Evolutionary conservation across 352 stramenopile species (phyloP).

Genomic region (Phytopythium cucurbitacearum): DNA sequence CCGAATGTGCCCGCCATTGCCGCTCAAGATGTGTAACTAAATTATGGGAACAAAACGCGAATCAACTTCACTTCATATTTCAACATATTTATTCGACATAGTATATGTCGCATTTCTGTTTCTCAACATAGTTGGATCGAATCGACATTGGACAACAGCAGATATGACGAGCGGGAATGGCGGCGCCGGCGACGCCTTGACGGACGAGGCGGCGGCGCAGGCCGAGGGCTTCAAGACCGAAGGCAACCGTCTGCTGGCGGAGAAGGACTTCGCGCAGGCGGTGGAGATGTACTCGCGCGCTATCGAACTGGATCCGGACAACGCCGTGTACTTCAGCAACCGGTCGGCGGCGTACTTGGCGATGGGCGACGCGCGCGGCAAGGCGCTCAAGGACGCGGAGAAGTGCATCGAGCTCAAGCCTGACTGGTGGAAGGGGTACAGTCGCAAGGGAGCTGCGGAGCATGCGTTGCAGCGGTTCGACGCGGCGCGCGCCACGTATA

Average conservation of each 20-base stretch:
- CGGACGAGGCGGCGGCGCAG: constrained; percentile 53
- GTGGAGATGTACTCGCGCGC: constrained; percentile 83
- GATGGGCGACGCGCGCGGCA: constrained; percentile 74
- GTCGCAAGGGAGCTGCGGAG: constrained; percentile 75
- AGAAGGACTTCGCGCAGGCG: constrained; percentile 52
- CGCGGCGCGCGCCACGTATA: constrained; percentile 65
- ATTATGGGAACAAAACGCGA: too few species aligned
- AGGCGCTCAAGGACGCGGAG: constrained; percentile 75
- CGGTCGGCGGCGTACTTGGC: constrained; percentile 78
- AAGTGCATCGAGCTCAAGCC: constrained; percentile 70
- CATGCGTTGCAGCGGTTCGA: constrained; percentile 76
- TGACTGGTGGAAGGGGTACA: constrained; percentile 88
- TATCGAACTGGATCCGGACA: constrained; percentile 80
- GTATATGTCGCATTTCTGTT: too few species aligned
- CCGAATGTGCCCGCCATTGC: constrained; percentile 17
- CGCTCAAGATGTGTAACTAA: not conserved
- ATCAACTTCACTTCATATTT: too few species aligned
- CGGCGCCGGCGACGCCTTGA: constrained; percentile 10
- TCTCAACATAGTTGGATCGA: too few species aligned
- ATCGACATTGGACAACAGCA: not conserved
- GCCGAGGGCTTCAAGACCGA: constrained; percentile 82
- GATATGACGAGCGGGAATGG: not conserved
- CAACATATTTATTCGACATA: too few species aligned
- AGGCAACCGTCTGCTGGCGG: constrained; percentile 71
- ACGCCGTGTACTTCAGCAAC: constrained; percentile 86